phyloP scores from a whole-genome alignment of 2,329 filamentous ascomycete species.

The Phaeosphaeriaceae sp. region DNA sequence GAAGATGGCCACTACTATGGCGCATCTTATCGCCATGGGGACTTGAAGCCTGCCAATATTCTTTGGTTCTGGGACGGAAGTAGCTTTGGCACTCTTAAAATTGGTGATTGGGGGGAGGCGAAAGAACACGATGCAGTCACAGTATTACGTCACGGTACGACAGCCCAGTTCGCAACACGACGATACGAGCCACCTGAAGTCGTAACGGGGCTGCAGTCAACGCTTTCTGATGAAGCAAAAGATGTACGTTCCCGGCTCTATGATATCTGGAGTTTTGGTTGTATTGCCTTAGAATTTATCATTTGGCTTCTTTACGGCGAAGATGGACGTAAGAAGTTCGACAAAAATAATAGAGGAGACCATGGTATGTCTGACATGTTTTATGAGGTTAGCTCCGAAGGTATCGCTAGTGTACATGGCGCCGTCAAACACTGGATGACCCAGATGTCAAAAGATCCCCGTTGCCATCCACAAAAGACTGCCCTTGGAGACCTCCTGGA shows the following conservation, averaged over 20 bases:
- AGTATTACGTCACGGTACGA: slow-evolving; percentile 8
- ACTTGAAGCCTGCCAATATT: slow-evolving; percentile 50
- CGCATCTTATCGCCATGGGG: slow-evolving; percentile 33
- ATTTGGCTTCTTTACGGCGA: slow-evolving; percentile 29
- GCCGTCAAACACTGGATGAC: background rate
- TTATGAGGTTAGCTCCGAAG: background rate
- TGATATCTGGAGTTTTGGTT: slow-evolving; percentile 35
- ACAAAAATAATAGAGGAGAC: background rate
- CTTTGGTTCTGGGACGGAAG: slow-evolving; percentile 27
- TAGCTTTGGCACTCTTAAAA: slow-evolving; percentile 18
- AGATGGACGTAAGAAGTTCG: slow-evolving; percentile 2
- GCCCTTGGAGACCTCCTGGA: slow-evolving; percentile 3
- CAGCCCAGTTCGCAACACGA: slow-evolving; percentile 13
- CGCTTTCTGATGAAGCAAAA: background rate
- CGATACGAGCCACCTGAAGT: slow-evolving; percentile 25
- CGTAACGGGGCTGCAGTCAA: background rate
- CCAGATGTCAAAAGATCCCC: background rate
- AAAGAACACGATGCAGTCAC: slow-evolving; percentile 9
- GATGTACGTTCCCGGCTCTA: slow-evolving; percentile 22
- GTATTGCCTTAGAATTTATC: slow-evolving; percentile 28
- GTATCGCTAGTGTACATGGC: background rate
- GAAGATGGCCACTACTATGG: background rate
- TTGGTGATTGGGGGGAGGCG: slow-evolving; percentile 23
- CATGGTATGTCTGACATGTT: background rate
- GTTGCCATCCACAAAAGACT: background rate